A percentile compares a stretch with the other conserved stretches of the same genome.
Evolutionary conservation across 2,329 filamentous ascomycete species (phyloP).

Genomic region (Talaromyces sp.): DNA sequence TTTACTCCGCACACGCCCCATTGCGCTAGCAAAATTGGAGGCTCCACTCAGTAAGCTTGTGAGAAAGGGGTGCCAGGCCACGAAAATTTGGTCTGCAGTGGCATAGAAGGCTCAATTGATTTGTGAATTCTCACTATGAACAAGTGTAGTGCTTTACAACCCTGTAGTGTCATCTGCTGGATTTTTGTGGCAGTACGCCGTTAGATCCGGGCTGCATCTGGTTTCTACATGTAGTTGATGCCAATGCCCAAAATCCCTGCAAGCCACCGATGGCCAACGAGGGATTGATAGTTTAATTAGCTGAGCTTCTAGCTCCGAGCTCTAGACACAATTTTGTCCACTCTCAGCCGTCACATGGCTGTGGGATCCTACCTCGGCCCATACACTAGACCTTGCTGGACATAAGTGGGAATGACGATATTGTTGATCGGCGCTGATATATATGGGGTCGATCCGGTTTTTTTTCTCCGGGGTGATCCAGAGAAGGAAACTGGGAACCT

Average conservation of each 20-base stretch:
- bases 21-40: neutral
- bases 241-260: neutral
- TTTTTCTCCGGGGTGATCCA: neutral
- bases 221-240: neutral
- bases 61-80: neutral
- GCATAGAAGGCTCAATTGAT: neutral
- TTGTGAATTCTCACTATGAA: neutral
- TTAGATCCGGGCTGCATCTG: neutral
- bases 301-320: neutral
- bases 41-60: neutral
- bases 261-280: neutral
- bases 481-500: neutral
- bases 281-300: neutral
- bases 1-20: neutral
- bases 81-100: neutral
- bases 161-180: neutral
- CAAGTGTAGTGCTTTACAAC: neutral
- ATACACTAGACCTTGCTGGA: neutral
- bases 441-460: neutral
- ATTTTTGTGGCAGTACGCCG: neutral
- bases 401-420: neutral
- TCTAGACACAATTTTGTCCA: neutral
- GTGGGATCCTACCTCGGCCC: neutral
- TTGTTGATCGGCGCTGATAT: neutral
- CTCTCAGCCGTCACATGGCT: neutral